These are phyloP conservation scores for Tanacetum coccineum DNA, from an alignment of 129 eudicot genomes.

Conservation along the genomic window DNA sequence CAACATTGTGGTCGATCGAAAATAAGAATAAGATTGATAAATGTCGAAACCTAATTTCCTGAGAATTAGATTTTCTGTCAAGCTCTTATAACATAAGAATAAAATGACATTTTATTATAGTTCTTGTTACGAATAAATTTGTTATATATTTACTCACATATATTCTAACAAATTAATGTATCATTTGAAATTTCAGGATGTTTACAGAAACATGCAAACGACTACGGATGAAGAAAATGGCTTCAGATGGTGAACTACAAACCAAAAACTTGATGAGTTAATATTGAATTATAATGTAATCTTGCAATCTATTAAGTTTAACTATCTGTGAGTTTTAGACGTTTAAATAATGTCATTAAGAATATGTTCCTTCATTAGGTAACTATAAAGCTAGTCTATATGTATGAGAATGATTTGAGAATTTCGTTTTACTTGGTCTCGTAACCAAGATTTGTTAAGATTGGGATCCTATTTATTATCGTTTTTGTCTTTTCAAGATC, in stretches of 20 bases:
- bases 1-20: too few species aligned
- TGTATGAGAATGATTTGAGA: too few species aligned
- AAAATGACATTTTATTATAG: background rate
- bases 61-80: background rate
- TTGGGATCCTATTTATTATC: too few species aligned
- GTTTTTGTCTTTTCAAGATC: too few species aligned
- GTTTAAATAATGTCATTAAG: conserved; percentile 6
- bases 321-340: background rate
- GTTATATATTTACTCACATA: background rate
- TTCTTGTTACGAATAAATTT: background rate
- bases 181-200: conserved; percentile 45
- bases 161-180: background rate
- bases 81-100: background rate
- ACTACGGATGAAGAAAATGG: conserved; percentile 60
- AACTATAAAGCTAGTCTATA: background rate
- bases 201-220: conserved; percentile 62
- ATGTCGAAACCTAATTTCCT: too few species aligned
- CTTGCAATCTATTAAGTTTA: conserved; percentile 1
- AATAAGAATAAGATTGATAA: too few species aligned
- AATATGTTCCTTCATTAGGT: background rate
- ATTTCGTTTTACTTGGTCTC: too few species aligned
- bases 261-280: conserved; percentile 24
- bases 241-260: conserved; percentile 32
- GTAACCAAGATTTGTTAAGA: too few species aligned
- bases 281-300: background rate